A percentile compares a stretch with the other conserved stretches of the same genome.
Conservation (phyloP, 371 early-diverging fungal species). For the Vairimorpha necatrix region DNA sequence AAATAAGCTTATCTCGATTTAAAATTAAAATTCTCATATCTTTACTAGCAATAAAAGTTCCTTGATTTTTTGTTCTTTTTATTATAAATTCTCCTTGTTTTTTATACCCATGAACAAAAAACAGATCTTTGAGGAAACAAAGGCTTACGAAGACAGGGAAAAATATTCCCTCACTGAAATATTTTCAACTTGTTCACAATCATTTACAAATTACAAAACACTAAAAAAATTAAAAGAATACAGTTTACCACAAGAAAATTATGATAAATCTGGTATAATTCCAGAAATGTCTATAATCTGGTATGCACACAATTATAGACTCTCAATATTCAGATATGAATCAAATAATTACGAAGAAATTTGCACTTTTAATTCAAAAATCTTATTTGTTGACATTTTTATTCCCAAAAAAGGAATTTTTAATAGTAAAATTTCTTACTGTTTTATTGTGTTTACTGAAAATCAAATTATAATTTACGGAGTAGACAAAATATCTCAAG, state of each 20-base stretch:
- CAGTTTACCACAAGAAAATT: slow-evolving; percentile 16
- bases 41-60: too few relatives aligned
- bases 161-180: slow-evolving; percentile 23
- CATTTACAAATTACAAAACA: slow-evolving; percentile 44
- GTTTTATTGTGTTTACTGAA: slow-evolving; percentile 50
- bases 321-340: slow-evolving; percentile 47
- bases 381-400: slow-evolving; percentile 36
- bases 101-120: slow-evolving; percentile 35
- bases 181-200: slow-evolving; percentile 20
- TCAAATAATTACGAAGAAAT: slow-evolving; percentile 34
- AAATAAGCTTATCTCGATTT: too few relatives aligned
- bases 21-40: too few relatives aligned
- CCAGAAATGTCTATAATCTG: slow-evolving; percentile 44
- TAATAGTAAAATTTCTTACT: slow-evolving; percentile 35
- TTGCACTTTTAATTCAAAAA: slow-evolving; percentile 9
- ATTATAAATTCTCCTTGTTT: too few relatives aligned
- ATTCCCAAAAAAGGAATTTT: slow-evolving; percentile 46
- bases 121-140: slow-evolving; percentile 45
- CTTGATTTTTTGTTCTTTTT: too few relatives aligned
- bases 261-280: slow-evolving; percentile 42
- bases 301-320: slow-evolving; percentile 26
- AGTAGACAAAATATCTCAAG: slow-evolving; percentile 32
- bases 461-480: slow-evolving; percentile 54
- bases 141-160: slow-evolving; percentile 23
- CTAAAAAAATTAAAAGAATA: slow-evolving; percentile 38